Base-by-base conservation (phyloP, 345 rosid genomes). In the Psidium friedrichsthalianum region DNA sequence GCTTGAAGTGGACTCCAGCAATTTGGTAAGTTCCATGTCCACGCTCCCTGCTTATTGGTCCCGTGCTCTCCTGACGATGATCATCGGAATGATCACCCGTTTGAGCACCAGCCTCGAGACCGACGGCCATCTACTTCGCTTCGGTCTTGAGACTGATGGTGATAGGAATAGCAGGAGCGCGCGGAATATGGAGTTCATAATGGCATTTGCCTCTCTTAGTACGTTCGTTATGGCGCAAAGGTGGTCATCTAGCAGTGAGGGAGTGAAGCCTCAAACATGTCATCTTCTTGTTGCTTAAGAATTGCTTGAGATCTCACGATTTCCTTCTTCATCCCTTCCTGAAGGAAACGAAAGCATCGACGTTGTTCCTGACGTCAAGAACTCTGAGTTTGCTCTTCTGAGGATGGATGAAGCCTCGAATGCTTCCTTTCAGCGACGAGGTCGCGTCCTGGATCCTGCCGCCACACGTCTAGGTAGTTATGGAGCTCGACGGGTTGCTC, bases 391-490 rank as follows among this genome's bases (percentile, higher is more conserved):
- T 93, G 87, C 94, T 92, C 97, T 49, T 51, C 96, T 88, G 69
- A 95, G 91, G 42, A 93, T 91, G 2, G 96, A 95, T 92, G 92
- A 83, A 94, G 90, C 58, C 94, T 58, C 92, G 86, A 83, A 89
- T 92, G 36, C 84, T 88, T 89, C 90, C 90, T 85, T 93, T 94
- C 80, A 91, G 86, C 55, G 74, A 84, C 56, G 90, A 81, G 49
- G 89, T 84, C 8, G 40, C 74, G 27, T 94, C 98, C 24, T 90
- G 93, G 11, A 94, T 90, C 56, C 84, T 94, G 78, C 92, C 86
- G 52, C n/a, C 97, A 95, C 22, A 89, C 82, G 15, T 93, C 96
- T 56, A 94, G 87, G 90, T 87, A 90, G 88, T 91, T 11, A 92
- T 58, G 15, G 92, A 88, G 90, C 90, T 91, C 83, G 86, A 87